Evolutionary conservation across 352 stramenopile species (phyloP), one percentile per base, ranked within the genome.

Genomic region (Phytopythium aichiense): DNA sequence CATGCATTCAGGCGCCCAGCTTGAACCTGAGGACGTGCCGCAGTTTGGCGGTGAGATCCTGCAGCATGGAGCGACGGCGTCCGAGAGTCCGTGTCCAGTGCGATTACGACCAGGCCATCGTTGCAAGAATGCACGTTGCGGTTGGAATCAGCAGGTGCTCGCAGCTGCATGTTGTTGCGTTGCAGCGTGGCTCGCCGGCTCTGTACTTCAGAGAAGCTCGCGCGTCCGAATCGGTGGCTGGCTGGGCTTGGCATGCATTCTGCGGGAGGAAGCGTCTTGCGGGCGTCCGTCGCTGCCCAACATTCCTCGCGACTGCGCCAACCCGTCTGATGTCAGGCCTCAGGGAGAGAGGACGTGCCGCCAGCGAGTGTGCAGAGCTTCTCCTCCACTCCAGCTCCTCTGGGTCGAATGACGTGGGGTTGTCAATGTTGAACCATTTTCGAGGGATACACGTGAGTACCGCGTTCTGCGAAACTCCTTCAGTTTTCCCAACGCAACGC

Each of bases 361-460:
- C 1, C 18, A n/a, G 43, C 43, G 43, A 49, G n/a, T 51, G 9
- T 30, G 7, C 22, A 31, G 22, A 15, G 45, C 9, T 31, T 31
- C 20, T 31, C 20, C 25, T 30, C 18, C 35, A 7, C 35, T 40
- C 12, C 35, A 40, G 43, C 43, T 49, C 4, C 43, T 49, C 43
- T 1, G 0, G 20, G 43, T 7, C 20, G n/a, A 49, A 31, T 51
- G 45, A 51, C 45, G 45, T 51, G 45, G 45, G 22, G 22, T 31
- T 31, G 45, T 51, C 45, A 4, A 49, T 25, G 42, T 49, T 49
- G 42, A 49, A 49, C 42, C 42, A 49, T 49, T 49, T 46, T 49
- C 16, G 42, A 49, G 20, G 20, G 42, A 49, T n/a, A 25, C 42
- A 40, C 15, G 20, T 20, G 0, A 25, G 22, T 51, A 51, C 45